Evolutionary conservation across 1,284 basidiomycete species (phyloP), one percentile per base, ranked within the genome.

Genomic region (Ustilago esculenta): DNA sequence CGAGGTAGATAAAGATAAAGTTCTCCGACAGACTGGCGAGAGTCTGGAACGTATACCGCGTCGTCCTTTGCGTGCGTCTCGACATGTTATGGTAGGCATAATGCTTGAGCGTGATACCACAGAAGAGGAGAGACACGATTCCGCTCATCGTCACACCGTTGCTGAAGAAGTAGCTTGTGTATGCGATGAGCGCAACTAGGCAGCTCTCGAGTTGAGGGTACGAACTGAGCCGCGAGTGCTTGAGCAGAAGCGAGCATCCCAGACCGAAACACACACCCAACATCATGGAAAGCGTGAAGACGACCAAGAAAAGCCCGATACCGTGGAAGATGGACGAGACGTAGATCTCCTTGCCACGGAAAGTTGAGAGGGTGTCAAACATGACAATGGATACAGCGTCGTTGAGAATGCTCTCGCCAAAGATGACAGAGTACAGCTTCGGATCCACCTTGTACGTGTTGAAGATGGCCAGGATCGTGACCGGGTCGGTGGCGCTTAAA

Each of bases 51-150:
- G 74, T 93, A 85, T 94, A 96, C 82, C 95, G 94, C n/a, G 91
- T 93, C 11, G 94, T 91, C 39, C 91, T 87, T 80, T 98, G 96
- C 0, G 96, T 98, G 51, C 92, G 88, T 23, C 88, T 87, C 4
- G 94, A 97, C 95, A 99, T 99, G 55, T 92, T 98, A 85, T 98
- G 94, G 82, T 97, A 98, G 3, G 95, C 95, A 79, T 99, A 98
- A 82, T 98, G 96, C 83, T 98, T 98, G 76, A 99, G 87, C 1
- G 95, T 99, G 83, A 99, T 97, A 60, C 95, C 95, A 82, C 95
- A 98, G 85, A 99, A 98, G 30, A 98, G 88, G 25, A 98, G 88
- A 0, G 94, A 97, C 35, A 98, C 95, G 83, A 98, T 98, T 44
- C 96, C 95, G 71, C 92, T 94, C 92, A 97, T 94, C 44, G 88